Evolutionary conservation across 2,329 filamentous ascomycete species (phyloP).

Genomic region (Herpotrichia juniperi): DNA sequence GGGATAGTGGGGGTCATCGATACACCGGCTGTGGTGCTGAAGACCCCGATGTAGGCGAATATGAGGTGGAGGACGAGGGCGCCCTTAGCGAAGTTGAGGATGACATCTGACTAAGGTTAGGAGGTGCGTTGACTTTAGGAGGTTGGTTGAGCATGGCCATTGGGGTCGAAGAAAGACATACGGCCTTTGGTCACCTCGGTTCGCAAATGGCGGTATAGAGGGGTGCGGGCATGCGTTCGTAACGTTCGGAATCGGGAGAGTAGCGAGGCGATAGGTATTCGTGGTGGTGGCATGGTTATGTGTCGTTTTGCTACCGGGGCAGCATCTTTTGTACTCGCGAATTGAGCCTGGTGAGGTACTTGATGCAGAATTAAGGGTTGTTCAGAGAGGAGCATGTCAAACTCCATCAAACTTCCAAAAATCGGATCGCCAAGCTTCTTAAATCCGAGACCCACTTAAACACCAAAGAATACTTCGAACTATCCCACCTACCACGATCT

Average conservation of each 20-base stretch:
- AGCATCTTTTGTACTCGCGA: not conserved
- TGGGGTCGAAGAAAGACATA: constrained; percentile 1
- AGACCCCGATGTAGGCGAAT: constrained; percentile 62
- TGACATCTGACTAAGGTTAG: constrained; percentile 10
- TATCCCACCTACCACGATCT: no score
- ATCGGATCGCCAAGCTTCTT: constrained; percentile 23
- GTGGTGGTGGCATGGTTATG: constrained; percentile 26
- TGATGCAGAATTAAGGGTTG: not conserved
- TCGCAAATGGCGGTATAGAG: not conserved
- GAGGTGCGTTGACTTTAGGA: not conserved
- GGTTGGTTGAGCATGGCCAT: constrained; percentile 8
- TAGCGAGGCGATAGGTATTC: constrained; percentile 18
- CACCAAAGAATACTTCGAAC: not conserved
- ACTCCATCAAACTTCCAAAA: not conserved
- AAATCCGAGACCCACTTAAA: constrained; percentile 16
- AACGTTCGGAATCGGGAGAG: constrained; percentile 16
- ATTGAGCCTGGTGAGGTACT: not conserved
- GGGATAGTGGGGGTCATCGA: constrained; percentile 88
- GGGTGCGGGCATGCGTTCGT: not conserved
- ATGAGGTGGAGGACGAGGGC: not conserved
- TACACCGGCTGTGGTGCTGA: constrained; percentile 69
- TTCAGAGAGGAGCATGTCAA: not conserved
- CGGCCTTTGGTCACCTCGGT: not conserved
- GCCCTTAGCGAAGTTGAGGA: constrained; percentile 17
- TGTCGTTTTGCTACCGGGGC: constrained; percentile 17